Base-by-base conservation (phyloP, 192 early-diverging fungal species). In the Hyaloraphidium curvatum region DNA sequence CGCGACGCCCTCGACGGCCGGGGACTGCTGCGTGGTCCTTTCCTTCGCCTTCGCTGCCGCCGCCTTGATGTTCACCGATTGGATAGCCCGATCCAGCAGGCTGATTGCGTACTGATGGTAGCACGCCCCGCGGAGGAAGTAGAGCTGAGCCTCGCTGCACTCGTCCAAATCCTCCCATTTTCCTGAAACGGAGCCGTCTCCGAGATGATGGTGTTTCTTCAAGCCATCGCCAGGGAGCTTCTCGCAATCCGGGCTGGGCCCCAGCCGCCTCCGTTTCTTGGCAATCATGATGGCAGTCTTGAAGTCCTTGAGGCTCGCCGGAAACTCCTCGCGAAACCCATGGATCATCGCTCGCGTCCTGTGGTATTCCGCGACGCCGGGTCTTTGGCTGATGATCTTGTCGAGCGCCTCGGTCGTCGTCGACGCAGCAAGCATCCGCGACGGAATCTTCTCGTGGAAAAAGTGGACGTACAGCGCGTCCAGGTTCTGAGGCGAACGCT, bases 401-500 rank as follows among this genome's bases (percentile, higher is more conserved):
- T 67, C 66, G 0, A 67, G 51, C 7, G 28, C 31, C n/a, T 30
- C 40, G 51, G 56, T 59, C 9, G 59, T 58, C 1, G 62, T 67
- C n/a, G 59, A 65, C 16, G 59, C 11, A 9, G 66, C 61, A 1
- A 67, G 59, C 62, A 61, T 65, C 23, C 66, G 40, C 3, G 66
- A 67, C 9, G 66, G 66, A 25, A 67, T 67, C 51, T 66, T 65
- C 29, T 67, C 66, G 56, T 67, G 66, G 53, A 67, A 67, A 41
- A 62, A 66, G 29, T 61, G 59, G 3, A 67, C 66, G 28, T 64
- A 67, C 5, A 65, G 26, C 5, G 66, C 66, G 53, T 67, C 62
- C 2, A 50, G 2, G 37, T 60, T 56, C 25, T 65, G 19, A 3
- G 62, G 66, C 27, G 53, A 30, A 19, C 50, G 31, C 40, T 61